Conservation (phyloP, 2,329 filamentous ascomycete species). For the Pseudogymnoascus sp. region DNA sequence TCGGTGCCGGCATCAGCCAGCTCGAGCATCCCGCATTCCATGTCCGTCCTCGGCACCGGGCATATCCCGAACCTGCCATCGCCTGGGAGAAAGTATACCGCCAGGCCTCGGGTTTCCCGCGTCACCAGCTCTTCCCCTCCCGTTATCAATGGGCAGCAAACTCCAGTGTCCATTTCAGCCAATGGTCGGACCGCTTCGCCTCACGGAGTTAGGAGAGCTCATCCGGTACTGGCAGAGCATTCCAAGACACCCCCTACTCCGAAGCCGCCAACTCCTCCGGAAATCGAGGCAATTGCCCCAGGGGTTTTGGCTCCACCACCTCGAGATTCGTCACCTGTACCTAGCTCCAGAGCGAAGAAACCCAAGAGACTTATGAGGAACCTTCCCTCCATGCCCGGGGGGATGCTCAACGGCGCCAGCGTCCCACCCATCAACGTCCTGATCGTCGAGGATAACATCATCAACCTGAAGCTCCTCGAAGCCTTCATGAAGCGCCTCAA, state of each 20-base stretch:
- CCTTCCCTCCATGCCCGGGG: conserved; percentile 46
- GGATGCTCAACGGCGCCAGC: conserved; percentile 62
- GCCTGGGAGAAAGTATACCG: conserved; percentile 57
- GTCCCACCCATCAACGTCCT: conserved; percentile 95
- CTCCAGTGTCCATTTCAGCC: conserved; percentile 16
- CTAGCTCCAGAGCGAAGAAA: conserved; percentile 38
- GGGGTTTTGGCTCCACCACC: conserved; percentile 39
- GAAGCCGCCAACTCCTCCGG: conserved; percentile 42
- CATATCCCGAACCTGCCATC: conserved; percentile 76
- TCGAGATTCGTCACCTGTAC: conserved; percentile 40
- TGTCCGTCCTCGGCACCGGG: conserved; percentile 73
- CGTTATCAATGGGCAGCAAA: conserved; percentile 38
- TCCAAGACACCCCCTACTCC: conserved; percentile 39
- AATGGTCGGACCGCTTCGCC: conserved; percentile 27
- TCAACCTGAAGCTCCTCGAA: conserved; percentile 88
- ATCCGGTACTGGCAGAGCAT: conserved; percentile 50
- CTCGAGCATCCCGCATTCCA: conserved; percentile 49
- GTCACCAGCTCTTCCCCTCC: conserved; percentile 80
- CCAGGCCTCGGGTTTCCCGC: conserved; percentile 55
- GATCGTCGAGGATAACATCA: conserved; percentile 97
- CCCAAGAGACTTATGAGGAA: conserved; percentile 44
- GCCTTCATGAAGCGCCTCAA: conserved; percentile 94
- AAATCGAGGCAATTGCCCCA: conserved; percentile 44
- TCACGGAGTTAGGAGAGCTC: conserved; percentile 45
- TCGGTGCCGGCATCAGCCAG: conserved; percentile 22